Evolutionary conservation across 2,329 filamentous ascomycete species (phyloP).

Genomic region (Rhynchosporium agropyri): DNA sequence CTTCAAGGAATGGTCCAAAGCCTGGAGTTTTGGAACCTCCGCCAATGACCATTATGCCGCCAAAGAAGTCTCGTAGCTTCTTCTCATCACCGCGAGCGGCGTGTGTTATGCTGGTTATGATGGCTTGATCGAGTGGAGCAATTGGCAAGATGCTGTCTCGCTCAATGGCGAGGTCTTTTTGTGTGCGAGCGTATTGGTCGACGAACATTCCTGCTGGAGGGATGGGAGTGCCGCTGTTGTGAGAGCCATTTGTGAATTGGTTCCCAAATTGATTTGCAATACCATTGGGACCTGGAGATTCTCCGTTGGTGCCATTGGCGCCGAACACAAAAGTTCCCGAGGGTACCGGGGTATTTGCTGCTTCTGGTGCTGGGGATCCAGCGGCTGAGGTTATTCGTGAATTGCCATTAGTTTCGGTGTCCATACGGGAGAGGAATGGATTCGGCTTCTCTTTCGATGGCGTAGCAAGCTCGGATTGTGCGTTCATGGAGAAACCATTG

Average conservation of each 20-base stretch:
- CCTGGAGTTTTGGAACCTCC: constrained; percentile 80
- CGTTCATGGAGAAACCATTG: constrained; percentile 42
- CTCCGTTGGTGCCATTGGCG: constrained; percentile 41
- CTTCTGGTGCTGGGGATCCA: constrained; percentile 84
- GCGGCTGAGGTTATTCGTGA: constrained; percentile 79
- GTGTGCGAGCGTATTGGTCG: constrained; percentile 47
- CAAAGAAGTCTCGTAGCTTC: constrained; percentile 86
- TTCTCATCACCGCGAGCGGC: constrained; percentile 88
- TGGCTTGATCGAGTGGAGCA: constrained; percentile 84
- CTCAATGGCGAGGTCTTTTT: constrained; percentile 59
- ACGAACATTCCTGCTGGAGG: constrained; percentile 43
- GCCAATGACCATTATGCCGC: constrained; percentile 87
- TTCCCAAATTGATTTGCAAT: constrained; percentile 38
- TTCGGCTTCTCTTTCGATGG: constrained; percentile 66
- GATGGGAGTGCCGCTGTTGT: constrained; percentile 53
- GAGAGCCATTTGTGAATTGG: constrained; percentile 47
- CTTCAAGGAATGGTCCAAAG: constrained; percentile 81
- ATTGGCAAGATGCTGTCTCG: constrained; percentile 81
- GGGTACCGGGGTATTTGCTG: constrained; percentile 66
- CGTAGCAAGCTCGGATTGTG: constrained; percentile 56
- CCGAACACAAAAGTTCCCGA: constrained; percentile 58
- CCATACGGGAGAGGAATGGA: constrained; percentile 68
- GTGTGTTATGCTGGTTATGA: constrained; percentile 85
- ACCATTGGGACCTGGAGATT: constrained; percentile 39
- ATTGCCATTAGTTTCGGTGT: constrained; percentile 63